Conservation (phyloP, 495 filamentous ascomycete genomes). For the Chaetomium tenue region DNA sequence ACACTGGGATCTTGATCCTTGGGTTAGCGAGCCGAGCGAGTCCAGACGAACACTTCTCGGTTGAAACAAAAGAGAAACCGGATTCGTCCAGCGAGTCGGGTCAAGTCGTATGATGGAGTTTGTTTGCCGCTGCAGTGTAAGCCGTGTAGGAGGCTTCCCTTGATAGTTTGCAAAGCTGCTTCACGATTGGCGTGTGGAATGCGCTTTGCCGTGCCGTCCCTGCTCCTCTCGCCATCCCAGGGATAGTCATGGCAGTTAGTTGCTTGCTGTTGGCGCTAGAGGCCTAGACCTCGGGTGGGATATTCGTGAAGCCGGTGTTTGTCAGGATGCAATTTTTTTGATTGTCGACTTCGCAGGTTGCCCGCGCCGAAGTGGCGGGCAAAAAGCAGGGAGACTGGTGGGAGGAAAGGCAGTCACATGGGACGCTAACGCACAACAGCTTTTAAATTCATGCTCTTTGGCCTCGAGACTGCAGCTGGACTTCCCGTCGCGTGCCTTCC, state of each 20-base stretch:
- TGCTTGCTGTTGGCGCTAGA: background rate
- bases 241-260: background rate
- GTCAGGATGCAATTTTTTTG: too few species aligned
- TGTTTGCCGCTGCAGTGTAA: background rate
- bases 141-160: background rate
- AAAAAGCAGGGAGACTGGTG: background rate
- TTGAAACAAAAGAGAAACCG: background rate
- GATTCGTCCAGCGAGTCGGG: background rate
- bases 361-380: background rate
- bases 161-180: background rate
- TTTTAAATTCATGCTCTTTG: background rate
- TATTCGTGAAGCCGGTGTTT: background rate
- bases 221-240: background rate
- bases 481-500: background rate
- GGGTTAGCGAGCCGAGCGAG: background rate
- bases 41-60: background rate
- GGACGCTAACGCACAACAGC: background rate
- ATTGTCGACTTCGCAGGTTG: too few species aligned
- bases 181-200: background rate
- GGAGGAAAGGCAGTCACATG: constrained; percentile 9
- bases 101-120: background rate
- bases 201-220: background rate
- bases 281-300: background rate
- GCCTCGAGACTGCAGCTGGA: background rate
- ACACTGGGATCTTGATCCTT: constrained; percentile 5